Evolutionary conservation across 192 early-diverging fungal genomes (phyloP), one percentile per base, ranked within the genome.

Genomic region (Gaertneriomyces semiglobifer): DNA sequence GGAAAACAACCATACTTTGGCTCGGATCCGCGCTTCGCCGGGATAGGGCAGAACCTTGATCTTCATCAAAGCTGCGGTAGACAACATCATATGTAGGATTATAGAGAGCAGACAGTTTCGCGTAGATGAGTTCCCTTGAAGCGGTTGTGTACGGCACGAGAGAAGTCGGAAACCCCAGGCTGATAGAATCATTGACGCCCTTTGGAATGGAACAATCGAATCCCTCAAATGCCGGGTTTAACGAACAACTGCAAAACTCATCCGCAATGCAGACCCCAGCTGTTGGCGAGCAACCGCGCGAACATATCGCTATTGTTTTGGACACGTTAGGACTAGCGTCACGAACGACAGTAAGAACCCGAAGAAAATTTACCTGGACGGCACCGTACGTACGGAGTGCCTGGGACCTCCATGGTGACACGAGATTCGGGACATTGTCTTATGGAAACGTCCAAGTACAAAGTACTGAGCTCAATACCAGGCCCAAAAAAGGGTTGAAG

Each of bases 211-310:
- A 42, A 38, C 68, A 69, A 0, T 38, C 14, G 44, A 69, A 18
- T 42, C 68, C 68, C 33, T 69, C 68, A 44, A 62, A 69, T 5
- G n/a, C 8, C 5, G 60, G 7, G 51, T 69, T 52, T 20, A 61
- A 12, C 4, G 33, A 19, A 53, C 68, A 69, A 4, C 5, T 56
- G 53, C 68, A 69, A 44, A 62, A 53, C 5, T 60, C 68, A 39
- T 69, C 68, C 8, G 50, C 59, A 9, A 61, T 54, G 53, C 68
- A 69, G 40, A 46, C 38, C 11, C 68, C 68, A 18, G 68, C 68
- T 1, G 59, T n/a, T n/a, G n/a, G 19, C 5, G 66, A 40, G 10
- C 48, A 61, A 63, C 68, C 48, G 2, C 48, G 48, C 12, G 48
- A 16, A 50, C 48, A 50, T 16, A 50, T n/a, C 14, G 48, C 48